Evolutionary conservation across 495 filamentous ascomycete species (phyloP).

Genomic region (Penicillium canariense): DNA sequence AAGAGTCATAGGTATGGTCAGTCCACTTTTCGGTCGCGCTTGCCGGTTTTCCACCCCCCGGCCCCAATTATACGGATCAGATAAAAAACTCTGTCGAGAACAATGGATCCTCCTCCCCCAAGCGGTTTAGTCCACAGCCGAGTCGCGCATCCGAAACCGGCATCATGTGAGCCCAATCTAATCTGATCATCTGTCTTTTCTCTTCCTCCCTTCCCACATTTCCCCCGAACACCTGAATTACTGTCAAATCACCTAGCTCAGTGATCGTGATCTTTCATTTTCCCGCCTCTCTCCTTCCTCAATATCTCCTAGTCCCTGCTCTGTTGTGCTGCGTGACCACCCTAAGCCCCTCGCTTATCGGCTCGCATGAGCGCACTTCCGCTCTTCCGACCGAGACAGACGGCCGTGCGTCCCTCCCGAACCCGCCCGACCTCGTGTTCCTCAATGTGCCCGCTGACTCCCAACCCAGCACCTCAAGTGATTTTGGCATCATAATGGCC

Average conservation of each 20-base stretch:
- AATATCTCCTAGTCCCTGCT: neutral
- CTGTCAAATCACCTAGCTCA: neutral
- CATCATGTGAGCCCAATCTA: constrained; percentile 41
- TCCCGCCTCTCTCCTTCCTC: constrained; percentile 1
- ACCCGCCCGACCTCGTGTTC: constrained; percentile 20
- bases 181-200: constrained; percentile 43
- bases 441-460: constrained; percentile 18
- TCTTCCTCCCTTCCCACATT: constrained; percentile 19
- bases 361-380: constrained; percentile 40
- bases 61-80: constrained; percentile 18
- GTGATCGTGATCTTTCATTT: constrained; percentile 1
- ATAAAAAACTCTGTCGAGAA: constrained; percentile 20
- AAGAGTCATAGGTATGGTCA: too few species aligned
- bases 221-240: constrained; percentile 2
- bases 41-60: constrained; percentile 7
- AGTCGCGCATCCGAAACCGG: constrained; percentile 28
- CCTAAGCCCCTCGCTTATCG: constrained; percentile 31
- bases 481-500: constrained; percentile 31
- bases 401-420: constrained; percentile 29
- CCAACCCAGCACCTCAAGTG: constrained; percentile 18
- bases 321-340: neutral
- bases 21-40: constrained; percentile 19
- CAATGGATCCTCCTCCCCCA: neutral
- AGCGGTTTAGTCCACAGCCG: constrained; percentile 9
- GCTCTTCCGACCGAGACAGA: constrained; percentile 40